Percentiles rank a stretch among this genome's conserved stretches.
Conservation (phyloP, 257 asterid genomes). For the Primulina tabacum region DNA sequence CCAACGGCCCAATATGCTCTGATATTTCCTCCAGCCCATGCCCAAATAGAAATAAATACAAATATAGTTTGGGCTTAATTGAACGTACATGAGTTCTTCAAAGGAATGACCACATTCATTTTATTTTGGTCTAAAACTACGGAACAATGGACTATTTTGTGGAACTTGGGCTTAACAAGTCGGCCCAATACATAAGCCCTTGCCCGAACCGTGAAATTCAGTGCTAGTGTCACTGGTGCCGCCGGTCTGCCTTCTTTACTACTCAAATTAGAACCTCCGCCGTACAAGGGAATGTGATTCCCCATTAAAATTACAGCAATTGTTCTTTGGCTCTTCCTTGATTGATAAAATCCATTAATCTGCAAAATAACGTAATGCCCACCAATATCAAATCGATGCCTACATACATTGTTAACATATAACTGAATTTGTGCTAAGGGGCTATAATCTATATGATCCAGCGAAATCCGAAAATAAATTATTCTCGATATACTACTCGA, state of each 20-base stretch:
- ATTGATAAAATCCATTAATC: constrained; percentile 67
- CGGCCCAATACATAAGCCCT: constrained; percentile 47
- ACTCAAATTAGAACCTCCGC: constrained; percentile 66
- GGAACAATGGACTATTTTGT: constrained; percentile 29
- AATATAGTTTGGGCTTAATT: neutral
- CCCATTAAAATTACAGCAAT: constrained; percentile 51
- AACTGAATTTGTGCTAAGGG: too few relatives aligned
- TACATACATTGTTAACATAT: neutral
- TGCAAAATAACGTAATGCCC: constrained; percentile 23
- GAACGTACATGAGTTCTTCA: constrained; percentile 37
- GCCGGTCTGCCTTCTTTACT: constrained; percentile 57
- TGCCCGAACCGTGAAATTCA: constrained; percentile 39
- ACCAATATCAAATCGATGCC: neutral
- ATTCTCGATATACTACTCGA: too few relatives aligned
- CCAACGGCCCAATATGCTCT: too few relatives aligned
- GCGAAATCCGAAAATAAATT: too few relatives aligned
- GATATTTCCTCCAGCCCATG: too few relatives aligned
- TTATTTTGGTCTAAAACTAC: constrained; percentile 35
- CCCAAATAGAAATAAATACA: too few relatives aligned
- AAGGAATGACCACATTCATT: constrained; percentile 33
- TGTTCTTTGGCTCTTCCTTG: constrained; percentile 63
- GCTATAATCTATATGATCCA: too few relatives aligned
- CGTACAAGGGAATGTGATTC: constrained; percentile 61
- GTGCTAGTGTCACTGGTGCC: constrained; percentile 48
- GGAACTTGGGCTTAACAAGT: constrained; percentile 44